phyloP scores from a whole-genome alignment of 495 filamentous ascomycete species.

The Tuber borchii region DNA sequence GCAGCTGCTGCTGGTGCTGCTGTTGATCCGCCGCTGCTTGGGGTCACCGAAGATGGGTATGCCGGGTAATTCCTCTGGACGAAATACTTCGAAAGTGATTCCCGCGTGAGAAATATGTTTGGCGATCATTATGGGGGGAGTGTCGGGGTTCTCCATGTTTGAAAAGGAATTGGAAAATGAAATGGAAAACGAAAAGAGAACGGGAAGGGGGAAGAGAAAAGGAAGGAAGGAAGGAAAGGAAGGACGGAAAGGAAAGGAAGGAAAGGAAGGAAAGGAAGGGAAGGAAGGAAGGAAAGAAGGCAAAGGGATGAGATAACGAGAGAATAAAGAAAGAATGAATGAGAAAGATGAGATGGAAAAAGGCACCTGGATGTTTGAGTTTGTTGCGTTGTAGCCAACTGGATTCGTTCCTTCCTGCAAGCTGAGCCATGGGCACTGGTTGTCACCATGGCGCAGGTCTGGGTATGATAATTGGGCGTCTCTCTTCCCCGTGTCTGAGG shows the following conservation, averaged over 20 bases:
- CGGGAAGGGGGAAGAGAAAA: not conserved
- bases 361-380: not conserved
- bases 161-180: not conserved
- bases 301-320: too few relatives aligned
- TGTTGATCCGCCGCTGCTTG: conserved; percentile 1
- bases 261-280: not conserved
- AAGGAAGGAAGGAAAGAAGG: too few relatives aligned
- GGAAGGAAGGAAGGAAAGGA: not conserved
- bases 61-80: conserved; percentile 22
- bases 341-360: not conserved
- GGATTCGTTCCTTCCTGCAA: not conserved
- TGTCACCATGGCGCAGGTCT: not conserved
- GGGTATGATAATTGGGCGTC: not conserved
- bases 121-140: not conserved
- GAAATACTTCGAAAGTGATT: conserved; percentile 23
- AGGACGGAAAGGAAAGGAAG: not conserved
- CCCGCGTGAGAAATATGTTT: conserved; percentile 10
- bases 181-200: not conserved
- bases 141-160: not conserved
- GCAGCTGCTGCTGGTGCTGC: not conserved
- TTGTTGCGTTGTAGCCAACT: not conserved
- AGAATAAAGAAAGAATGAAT: not conserved
- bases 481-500: not conserved
- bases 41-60: conserved; percentile 31
- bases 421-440: not conserved